Evolutionary conservation across 176 grass and related monocot genomes (phyloP).

Genomic region (Aegilops tauschii): DNA sequence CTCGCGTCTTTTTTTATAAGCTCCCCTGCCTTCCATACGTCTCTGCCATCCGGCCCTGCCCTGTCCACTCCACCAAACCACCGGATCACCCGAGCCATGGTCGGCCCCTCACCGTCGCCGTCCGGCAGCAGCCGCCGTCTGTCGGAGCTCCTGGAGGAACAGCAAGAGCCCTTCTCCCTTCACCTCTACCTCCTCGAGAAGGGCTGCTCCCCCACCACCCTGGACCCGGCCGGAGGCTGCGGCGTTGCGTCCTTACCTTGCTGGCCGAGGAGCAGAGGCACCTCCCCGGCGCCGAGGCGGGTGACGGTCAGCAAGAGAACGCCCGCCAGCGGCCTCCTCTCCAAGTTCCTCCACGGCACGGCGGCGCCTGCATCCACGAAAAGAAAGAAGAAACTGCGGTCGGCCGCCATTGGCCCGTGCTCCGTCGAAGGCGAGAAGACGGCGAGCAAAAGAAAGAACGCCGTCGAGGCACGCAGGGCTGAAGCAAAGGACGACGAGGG

Average conservation of each 20-base stretch:
- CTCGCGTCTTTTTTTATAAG: background rate
- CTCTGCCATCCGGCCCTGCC: background rate
- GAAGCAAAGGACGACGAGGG: background rate
- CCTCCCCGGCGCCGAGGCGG: background rate
- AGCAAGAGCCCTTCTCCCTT: conserved; percentile 57
- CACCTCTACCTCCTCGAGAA: conserved; percentile 52
- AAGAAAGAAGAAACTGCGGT: background rate
- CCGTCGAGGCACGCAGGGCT: background rate
- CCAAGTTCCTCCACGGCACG: conserved; percentile 2
- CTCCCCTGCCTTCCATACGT: background rate
- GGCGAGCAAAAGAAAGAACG: background rate
- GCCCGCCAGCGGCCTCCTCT: background rate
- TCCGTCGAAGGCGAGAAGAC: background rate
- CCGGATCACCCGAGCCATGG: background rate
- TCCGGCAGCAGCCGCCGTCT: conserved; percentile 3
- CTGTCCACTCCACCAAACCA: background rate
- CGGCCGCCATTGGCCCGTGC: background rate
- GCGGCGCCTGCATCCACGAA: background rate
- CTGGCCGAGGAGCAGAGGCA: conserved; percentile 1
- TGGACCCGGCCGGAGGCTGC: background rate
- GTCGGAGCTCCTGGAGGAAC: conserved; percentile 38
- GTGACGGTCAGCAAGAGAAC: background rate
- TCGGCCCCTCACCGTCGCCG: background rate
- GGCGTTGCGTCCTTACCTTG: conserved; percentile 2
- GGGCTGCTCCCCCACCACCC: conserved; percentile 23